These are phyloP conservation scores for Pseudogymnoascus sp. DNA, from an alignment of 2,329 filamentous ascomycete species.

Conservation along the genomic window DNA sequence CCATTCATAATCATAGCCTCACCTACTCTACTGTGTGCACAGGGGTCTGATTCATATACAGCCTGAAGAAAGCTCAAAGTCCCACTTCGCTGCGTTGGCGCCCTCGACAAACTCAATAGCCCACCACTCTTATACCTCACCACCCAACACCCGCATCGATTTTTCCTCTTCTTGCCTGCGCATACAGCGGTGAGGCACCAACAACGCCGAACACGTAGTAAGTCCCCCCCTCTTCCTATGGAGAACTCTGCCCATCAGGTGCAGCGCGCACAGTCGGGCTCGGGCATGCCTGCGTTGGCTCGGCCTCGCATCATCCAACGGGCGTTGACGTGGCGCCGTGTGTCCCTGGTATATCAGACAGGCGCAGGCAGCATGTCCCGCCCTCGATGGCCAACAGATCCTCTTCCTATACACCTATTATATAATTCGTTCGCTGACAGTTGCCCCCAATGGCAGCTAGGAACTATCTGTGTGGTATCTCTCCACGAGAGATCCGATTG, in stretches of 20 bases:
- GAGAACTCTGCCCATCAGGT: background rate
- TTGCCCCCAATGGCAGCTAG: constrained; percentile 10
- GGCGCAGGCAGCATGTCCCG: constrained; percentile 1
- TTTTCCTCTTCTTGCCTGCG: background rate
- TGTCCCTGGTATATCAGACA: constrained; percentile 7
- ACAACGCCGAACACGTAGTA: constrained; percentile 8
- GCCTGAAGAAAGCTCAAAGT: constrained; percentile 2
- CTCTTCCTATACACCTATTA: background rate
- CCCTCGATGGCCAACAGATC: constrained; percentile 3
- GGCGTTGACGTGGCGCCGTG: constrained; percentile 10
- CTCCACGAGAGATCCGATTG: constrained; percentile 8
- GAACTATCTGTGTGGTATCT: constrained; percentile 4
- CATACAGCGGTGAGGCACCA: constrained; percentile 10
- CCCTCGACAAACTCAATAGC: constrained; percentile 4
- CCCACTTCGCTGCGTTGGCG: constrained; percentile 11
- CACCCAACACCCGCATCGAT: constrained; percentile 5
- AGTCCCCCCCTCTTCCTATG: background rate
- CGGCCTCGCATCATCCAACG: background rate
- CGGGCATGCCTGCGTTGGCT: constrained; percentile 7
- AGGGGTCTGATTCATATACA: background rate
- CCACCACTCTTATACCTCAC: constrained; percentile 7
- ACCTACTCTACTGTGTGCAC: background rate
- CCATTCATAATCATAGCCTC: background rate
- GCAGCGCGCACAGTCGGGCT: background rate
- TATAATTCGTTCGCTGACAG: constrained; percentile 10